Evolutionary conservation across 2,329 filamentous ascomycete species (phyloP).

Genomic region (Fulvia fulva): DNA sequence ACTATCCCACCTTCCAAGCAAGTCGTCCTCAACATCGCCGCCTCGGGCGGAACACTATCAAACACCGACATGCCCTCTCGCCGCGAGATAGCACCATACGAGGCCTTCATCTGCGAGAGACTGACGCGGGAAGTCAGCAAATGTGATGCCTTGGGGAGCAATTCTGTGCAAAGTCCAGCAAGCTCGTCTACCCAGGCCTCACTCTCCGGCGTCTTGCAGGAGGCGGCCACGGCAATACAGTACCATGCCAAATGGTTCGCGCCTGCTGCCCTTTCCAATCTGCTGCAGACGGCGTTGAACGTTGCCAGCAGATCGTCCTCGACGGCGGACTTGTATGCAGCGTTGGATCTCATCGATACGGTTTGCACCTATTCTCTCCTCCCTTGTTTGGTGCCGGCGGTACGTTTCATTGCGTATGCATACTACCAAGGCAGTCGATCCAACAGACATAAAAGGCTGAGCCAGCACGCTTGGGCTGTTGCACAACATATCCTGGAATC

Average conservation of each 20-base stretch:
- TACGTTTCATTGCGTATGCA: slow-evolving; percentile 29
- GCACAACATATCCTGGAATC: slow-evolving; percentile 28
- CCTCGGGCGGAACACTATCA: slow-evolving; percentile 1
- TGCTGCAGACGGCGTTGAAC: slow-evolving; percentile 26
- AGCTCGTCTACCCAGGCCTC: slow-evolving; percentile 2
- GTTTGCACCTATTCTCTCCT: slow-evolving; percentile 29
- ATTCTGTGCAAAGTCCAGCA: slow-evolving; percentile 2
- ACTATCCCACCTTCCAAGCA: slow-evolving; percentile 11
- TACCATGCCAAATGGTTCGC: slow-evolving; percentile 34
- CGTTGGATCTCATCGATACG: slow-evolving; percentile 29
- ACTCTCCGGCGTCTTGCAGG: slow-evolving; percentile 21
- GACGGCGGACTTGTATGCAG: slow-evolving; percentile 28
- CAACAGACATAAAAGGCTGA: slow-evolving; percentile 28
- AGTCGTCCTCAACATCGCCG: slow-evolving; percentile 6
- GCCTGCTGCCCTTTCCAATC: slow-evolving; percentile 18
- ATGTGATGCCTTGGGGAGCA: background rate
- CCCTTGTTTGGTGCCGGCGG: slow-evolving; percentile 21
- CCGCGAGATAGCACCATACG: slow-evolving; percentile 26
- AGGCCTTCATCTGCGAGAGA: slow-evolving; percentile 24
- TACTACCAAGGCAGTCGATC: slow-evolving; percentile 32
- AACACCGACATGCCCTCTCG: slow-evolving; percentile 7
- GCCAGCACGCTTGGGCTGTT: slow-evolving; percentile 25
- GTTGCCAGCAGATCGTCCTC: slow-evolving; percentile 26
- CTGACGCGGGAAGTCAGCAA: slow-evolving; percentile 21
- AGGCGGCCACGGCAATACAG: slow-evolving; percentile 24